Evolutionary conservation across 148 eudicot genomes (phyloP).

Genomic region (Cornus florida): DNA sequence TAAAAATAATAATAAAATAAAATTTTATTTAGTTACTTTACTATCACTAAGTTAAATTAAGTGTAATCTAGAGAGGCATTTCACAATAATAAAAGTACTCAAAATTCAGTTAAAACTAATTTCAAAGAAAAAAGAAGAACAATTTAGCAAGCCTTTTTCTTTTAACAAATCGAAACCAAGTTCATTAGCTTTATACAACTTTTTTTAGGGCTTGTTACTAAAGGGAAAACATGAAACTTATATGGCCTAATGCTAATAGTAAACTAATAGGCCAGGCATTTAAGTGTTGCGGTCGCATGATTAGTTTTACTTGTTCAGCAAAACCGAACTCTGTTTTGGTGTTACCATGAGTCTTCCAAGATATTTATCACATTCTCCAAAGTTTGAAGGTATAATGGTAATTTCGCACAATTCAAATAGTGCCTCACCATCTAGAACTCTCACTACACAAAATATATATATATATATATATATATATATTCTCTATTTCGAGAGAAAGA

Average conservation of each 20-base stretch:
- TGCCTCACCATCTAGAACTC: neutral
- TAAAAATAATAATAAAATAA: constrained; percentile 1
- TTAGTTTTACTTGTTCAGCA: neutral
- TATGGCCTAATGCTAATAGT: neutral
- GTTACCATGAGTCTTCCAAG: neutral
- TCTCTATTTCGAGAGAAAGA: neutral
- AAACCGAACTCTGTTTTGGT: neutral
- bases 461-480: neutral
- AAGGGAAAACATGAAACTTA: constrained; percentile 1
- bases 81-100: neutral
- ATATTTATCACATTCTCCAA: neutral
- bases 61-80: neutral
- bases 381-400: neutral
- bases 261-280: neutral
- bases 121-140: neutral
- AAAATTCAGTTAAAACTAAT: neutral
- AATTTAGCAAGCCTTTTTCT: neutral
- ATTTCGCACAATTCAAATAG: neutral
- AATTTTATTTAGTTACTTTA: neutral
- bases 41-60: neutral
- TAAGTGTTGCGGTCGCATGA: neutral
- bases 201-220: neutral
- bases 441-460: neutral
- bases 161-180: constrained; percentile 6
- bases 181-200: constrained; percentile 1